Base-by-base conservation (phyloP, 192 early-diverging fungal genomes). In the Piromyces finnis region DNA sequence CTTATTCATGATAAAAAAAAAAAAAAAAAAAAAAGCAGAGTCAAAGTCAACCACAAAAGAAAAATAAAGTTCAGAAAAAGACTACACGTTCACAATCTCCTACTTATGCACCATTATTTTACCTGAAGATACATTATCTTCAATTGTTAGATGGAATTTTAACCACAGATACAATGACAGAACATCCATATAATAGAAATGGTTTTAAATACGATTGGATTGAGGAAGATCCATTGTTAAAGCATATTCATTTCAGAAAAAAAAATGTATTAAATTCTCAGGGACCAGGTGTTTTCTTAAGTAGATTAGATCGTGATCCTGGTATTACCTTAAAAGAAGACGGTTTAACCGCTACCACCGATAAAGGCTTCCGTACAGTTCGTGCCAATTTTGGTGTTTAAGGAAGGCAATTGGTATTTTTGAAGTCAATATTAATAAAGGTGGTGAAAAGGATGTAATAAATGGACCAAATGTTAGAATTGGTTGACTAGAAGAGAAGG, bases 201-300 rank as follows among this genome's bases (percentile, higher is more conserved):
- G 87, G 90, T 14, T 90, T 90, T 78, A 88, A 87, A 82, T 92
- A 92, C 80, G 85, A 84, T n/a, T 88, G 89, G 5, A 90, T 88
- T 78, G 83, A 88, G 80, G 79, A 82, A 13, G 87, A 90, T 30
- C 82, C 86, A 29, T 79, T 86, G 2, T 82, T 91, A 17, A 84
- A 86, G 14, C 83, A 83, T 30, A 80, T 86, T 41, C 79, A 83
- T 2, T 90, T 90, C 78, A 87, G 86, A 28, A 86, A 90, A 80
- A 84, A 85, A 17, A 87, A 88, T 77, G 85, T 86, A 32, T 81
- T 51, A 51, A 51, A 51, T 51, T 51, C 82, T 13, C 78, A 82
- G 22, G 78, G 84, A 15, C 81, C 83, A 30, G 85, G 89, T 27
- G 84, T 89, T 6, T 83, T 84, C 9, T 83, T 92, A 3, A 86